Percentiles rank a stretch among this genome's conserved stretches.
Evolutionary conservation across 176 grass and related monocot species (phyloP).

Genomic region (Aegilops tauschii): DNA sequence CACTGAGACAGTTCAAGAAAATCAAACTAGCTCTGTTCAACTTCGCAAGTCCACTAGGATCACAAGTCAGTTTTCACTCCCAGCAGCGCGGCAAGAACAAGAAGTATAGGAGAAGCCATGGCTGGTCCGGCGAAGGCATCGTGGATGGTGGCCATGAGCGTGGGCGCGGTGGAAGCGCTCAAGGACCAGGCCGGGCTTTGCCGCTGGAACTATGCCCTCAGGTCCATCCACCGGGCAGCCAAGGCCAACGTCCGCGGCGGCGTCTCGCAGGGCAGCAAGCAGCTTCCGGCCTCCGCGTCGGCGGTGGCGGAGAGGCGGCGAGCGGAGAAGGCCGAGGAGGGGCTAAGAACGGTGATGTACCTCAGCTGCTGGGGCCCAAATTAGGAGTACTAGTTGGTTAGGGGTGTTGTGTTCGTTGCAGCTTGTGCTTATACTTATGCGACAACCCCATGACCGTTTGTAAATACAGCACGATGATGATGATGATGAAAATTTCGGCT

Average conservation of each 20-base stretch:
- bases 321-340: constrained; percentile 43
- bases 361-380: constrained; percentile 60
- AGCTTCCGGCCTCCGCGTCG: not conserved
- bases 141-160: constrained; percentile 35
- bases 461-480: no score
- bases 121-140: constrained; percentile 21
- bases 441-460: no score
- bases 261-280: constrained; percentile 26
- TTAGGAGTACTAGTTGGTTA: not conserved
- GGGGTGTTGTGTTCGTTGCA: no score
- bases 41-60: not conserved
- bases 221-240: constrained; percentile 8
- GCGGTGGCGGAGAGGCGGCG: constrained; percentile 6
- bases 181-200: constrained; percentile 50
- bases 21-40: not conserved
- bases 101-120: not conserved
- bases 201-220: constrained; percentile 63
- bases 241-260: not conserved
- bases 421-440: no score
- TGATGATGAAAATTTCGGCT: no score
- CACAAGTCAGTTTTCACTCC: no score
- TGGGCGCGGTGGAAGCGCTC: constrained; percentile 48
- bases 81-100: no score
- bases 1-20: not conserved
- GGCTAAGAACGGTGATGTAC: constrained; percentile 58